Evolutionary conservation across 2,329 filamentous ascomycete species (phyloP), one percentile per base, ranked within the genome.

Genomic region (Epichloe glyceriae): DNA sequence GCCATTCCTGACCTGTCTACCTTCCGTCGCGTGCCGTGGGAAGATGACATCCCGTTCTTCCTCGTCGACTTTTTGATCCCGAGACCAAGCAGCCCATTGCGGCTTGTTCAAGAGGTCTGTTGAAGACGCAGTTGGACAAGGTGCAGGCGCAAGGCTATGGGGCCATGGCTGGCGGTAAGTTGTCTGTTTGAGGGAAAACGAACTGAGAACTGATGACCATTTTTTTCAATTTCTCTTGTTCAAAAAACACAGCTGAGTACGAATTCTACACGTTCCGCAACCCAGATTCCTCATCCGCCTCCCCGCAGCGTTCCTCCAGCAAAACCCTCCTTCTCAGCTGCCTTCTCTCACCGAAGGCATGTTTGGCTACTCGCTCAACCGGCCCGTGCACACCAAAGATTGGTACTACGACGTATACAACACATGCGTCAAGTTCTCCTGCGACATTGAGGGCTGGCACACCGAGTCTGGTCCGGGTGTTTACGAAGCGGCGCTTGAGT

Each of bases 391-490:
- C 62, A 95, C 95, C 67, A 83, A 94, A 67, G 87, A 93, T 41
- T 95, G 91, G 70, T 96, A 86, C 70, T 95, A 95, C 65, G 81
- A 85, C 44, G 79, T 95, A 47, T 95, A 88, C 67, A 80, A 94
- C 56, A 79, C 84, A 0, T 94, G 88, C 70, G 75, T 78, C 56
- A 73, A 80, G 53, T 95, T 95, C 70, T 72, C 76, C 40, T 93
- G 88, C 62, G 78, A 85, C 55, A 86, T 96, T 46, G 90, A 96
- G 66, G 88, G 90, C 44, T 96, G 90, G 90, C 90, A 96, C 70
- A 95, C 90, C 8, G 90, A 96, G 70, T 90, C 85, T 57, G 90
- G 90, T 1, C 90, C 90, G 0, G 90, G 90, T 43, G 93, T 98
- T 3, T 97, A 91, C 65, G 93, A 98, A 71, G 93, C 93, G 12